These are phyloP conservation scores for Neofusicoccum umdonicola DNA, from an alignment of 2,329 filamentous ascomycete genomes.

Conservation along the genomic window DNA sequence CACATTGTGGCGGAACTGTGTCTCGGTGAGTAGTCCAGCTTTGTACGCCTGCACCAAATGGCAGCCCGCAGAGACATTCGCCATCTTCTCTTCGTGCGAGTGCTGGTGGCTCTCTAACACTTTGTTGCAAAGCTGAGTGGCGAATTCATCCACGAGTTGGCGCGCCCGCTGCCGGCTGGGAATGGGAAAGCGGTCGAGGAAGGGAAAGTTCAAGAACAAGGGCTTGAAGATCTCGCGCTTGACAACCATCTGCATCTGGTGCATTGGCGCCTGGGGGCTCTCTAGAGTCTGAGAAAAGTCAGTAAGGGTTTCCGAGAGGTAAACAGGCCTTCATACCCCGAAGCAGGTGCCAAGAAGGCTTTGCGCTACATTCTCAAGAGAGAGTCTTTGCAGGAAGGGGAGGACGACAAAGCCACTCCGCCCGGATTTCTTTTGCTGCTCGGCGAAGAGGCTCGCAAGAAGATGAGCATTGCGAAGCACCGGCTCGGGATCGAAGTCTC, in stretches of 20 bases:
- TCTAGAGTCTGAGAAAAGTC: not conserved
- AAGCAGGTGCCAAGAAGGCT: conserved; percentile 25
- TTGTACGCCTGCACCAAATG: conserved; percentile 19
- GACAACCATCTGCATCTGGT: not conserved
- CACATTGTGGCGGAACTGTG: conserved; percentile 19
- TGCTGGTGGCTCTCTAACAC: conserved; percentile 19
- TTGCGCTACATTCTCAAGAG: conserved; percentile 38
- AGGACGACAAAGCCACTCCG: conserved; percentile 28
- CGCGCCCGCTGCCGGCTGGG: conserved; percentile 19
- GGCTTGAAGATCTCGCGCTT: conserved; percentile 14
- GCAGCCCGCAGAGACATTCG: conserved; percentile 17
- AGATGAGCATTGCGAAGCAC: conserved; percentile 26
- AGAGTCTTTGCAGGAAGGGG: conserved; percentile 36
- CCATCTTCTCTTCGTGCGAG: conserved; percentile 14
- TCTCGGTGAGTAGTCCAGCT: conserved; percentile 8
- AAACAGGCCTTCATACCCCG: not conserved
- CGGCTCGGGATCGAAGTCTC: conserved; percentile 23
- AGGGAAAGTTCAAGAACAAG: conserved; percentile 11
- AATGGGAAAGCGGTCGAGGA: conserved; percentile 18
- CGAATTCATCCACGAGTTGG: conserved; percentile 18
- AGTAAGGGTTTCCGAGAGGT: not conserved
- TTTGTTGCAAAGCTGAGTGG: conserved; percentile 16
- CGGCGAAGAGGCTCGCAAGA: conserved; percentile 30
- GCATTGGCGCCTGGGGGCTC: conserved; percentile 2
- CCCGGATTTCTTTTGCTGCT: conserved; percentile 24